Evolutionary conservation across 2,329 filamentous ascomycete species (phyloP).

Genomic region (Ophiocordyceps camponoti-saundersi): DNA sequence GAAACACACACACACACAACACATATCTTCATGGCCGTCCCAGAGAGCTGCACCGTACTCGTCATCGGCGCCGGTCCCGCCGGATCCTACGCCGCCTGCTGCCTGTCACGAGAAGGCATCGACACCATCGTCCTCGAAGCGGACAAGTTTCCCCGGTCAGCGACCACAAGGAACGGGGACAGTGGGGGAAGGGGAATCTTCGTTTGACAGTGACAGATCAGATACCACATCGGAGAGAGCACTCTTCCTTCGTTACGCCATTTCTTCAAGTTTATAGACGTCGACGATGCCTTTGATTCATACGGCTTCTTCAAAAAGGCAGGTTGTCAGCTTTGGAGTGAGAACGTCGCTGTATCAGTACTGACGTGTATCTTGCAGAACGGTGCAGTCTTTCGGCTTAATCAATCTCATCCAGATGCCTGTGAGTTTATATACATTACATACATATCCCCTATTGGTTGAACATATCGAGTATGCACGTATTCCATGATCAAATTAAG

Average conservation of each 20-base stretch:
- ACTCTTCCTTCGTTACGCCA: slow-evolving; percentile 21
- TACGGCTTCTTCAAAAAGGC: slow-evolving; percentile 25
- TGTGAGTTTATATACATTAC: slow-evolving; percentile 9
- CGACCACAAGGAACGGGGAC: neutral
- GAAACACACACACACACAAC: neutral
- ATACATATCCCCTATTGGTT: neutral
- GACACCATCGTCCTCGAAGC: slow-evolving; percentile 4
- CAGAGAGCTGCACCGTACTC: neutral
- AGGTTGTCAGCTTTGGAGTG: neutral
- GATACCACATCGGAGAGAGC: slow-evolving; percentile 20
- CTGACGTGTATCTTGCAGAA: neutral
- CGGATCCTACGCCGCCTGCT: slow-evolving; percentile 5
- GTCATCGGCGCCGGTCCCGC: slow-evolving; percentile 5
- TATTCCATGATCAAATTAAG: neutral
- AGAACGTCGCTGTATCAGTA: neutral
- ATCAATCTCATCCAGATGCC: slow-evolving; percentile 11
- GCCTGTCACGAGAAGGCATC: slow-evolving; percentile 5
- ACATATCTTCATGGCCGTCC: neutral
- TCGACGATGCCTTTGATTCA: slow-evolving; percentile 18
- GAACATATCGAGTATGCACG: no score
- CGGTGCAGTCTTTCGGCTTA: slow-evolving; percentile 23
- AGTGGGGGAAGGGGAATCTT: neutral
- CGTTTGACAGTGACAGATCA: slow-evolving; percentile 2
- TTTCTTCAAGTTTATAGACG: slow-evolving; percentile 25
- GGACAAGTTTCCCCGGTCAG: slow-evolving; percentile 5